These are phyloP conservation scores for Pseudopyricularia javanii DNA, from an alignment of 2,329 filamentous ascomycete species.

Conservation along the genomic window DNA sequence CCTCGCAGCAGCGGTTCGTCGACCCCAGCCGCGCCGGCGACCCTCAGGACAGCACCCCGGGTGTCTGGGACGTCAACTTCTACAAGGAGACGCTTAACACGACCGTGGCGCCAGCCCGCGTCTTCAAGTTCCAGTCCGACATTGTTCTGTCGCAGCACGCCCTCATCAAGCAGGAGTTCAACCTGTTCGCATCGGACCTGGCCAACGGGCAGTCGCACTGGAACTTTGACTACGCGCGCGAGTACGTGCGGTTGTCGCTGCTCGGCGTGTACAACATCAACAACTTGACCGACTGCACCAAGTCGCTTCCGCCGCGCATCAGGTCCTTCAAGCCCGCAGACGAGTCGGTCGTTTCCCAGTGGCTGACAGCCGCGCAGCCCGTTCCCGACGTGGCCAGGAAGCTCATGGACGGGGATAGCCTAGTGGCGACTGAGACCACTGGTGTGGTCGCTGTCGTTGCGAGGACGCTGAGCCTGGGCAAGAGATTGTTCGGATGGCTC, in stretches of 20 bases:
- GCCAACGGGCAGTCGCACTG: slow-evolving; percentile 21
- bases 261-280: slow-evolving; percentile 46
- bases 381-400: neutral
- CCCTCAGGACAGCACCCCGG: slow-evolving; percentile 33
- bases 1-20: slow-evolving; percentile 32
- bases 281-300: slow-evolving; percentile 39
- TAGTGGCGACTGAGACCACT: too few relatives aligned
- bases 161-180: slow-evolving; percentile 24
- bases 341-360: neutral
- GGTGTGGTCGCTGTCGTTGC: too few relatives aligned
- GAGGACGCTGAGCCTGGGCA: too few relatives aligned
- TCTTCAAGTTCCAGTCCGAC: slow-evolving; percentile 29
- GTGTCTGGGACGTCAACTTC: slow-evolving; percentile 36
- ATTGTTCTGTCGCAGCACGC: slow-evolving; percentile 23
- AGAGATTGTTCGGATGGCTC: too few relatives aligned
- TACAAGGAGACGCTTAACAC: slow-evolving; percentile 26
- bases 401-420: neutral
- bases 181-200: slow-evolving; percentile 17
- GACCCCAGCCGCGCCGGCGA: slow-evolving; percentile 22
- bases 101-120: slow-evolving; percentile 14
- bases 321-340: neutral
- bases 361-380: neutral
- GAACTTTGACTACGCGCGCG: slow-evolving; percentile 35
- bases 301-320: slow-evolving; percentile 25
- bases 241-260: slow-evolving; percentile 40